A percentile compares a stretch with the other conserved stretches of the same genome.
Evolutionary conservation across 352 stramenopile genomes (phyloP).

Genomic region (Globisporangium solare): DNA sequence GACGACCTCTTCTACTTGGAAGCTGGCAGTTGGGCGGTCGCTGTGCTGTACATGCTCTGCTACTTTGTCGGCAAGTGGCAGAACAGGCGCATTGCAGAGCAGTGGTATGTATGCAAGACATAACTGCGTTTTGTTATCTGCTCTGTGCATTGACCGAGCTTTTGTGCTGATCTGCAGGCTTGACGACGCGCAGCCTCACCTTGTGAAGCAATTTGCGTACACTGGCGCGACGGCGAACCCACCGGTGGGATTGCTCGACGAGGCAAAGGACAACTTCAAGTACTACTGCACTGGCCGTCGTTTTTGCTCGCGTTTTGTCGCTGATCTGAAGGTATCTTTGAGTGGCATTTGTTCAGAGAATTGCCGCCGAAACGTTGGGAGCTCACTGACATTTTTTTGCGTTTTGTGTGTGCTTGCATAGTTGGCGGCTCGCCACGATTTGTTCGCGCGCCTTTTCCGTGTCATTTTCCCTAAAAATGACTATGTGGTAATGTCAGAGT

Average conservation of each 20-base stretch:
- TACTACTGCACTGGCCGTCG: constrained; percentile 81
- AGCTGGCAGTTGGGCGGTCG: constrained; percentile 36
- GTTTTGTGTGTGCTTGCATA: constrained; percentile 10
- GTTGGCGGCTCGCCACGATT: constrained; percentile 53
- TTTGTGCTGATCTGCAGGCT: constrained; percentile 21
- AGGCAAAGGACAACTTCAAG: constrained; percentile 77
- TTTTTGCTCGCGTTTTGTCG: constrained; percentile 71
- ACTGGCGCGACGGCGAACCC: constrained; percentile 56
- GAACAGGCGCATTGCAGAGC: constrained; percentile 58
- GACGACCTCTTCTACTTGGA: constrained; percentile 51
- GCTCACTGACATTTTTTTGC: not conserved
- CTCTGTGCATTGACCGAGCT: no score
- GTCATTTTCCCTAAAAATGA: constrained; percentile 28
- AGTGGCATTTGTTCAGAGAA: not conserved
- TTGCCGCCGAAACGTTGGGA: not conserved
- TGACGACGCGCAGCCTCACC: constrained; percentile 53
- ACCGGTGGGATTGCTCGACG: constrained; percentile 56
- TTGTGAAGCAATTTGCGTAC: constrained; percentile 74
- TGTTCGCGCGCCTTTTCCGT: constrained; percentile 53
- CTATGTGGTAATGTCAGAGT: constrained; percentile 9
- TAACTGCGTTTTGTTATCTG: not conserved
- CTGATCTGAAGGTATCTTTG: constrained; percentile 46
- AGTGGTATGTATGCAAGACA: constrained; percentile 36
- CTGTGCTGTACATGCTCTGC: constrained; percentile 43
- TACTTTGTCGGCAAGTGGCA: constrained; percentile 65